Conservation (phyloP, 225 moss, liverwort and hornwort genomes). For the Rhytidiadelphus loreus region DNA sequence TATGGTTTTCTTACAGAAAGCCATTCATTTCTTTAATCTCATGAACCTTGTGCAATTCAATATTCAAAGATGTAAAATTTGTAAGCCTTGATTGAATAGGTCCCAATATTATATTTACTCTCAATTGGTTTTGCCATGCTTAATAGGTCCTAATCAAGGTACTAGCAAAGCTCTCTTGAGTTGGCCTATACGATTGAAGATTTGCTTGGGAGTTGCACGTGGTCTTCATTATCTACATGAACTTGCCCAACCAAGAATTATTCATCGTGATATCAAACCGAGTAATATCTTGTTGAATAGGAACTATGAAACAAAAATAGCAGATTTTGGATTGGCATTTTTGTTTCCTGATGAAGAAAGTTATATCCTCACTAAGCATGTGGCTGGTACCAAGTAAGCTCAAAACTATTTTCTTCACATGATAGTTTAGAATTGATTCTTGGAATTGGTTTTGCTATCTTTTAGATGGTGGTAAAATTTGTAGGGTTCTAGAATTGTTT, state of each 20-base stretch:
- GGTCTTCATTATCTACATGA: background rate
- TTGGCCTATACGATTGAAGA: conserved; percentile 3
- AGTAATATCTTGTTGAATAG: background rate
- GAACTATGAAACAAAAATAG: background rate
- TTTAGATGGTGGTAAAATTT: rapidly evolving
- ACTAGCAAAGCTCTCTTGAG: background rate
- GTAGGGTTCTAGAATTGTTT: rapidly evolving
- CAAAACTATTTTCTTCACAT: no score
- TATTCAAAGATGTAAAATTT: background rate
- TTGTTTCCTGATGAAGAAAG: conserved; percentile 8
- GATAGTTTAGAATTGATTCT: no score
- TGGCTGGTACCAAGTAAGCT: conserved; percentile 19
- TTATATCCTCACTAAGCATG: background rate
- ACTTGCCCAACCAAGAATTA: background rate
- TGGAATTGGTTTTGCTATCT: background rate
- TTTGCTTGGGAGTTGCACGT: conserved; percentile 14
- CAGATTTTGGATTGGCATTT: conserved; percentile 13
- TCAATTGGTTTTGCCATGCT: background rate
- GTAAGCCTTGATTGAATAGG: background rate
- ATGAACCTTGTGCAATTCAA: background rate
- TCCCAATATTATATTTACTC: background rate
- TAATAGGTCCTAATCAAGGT: background rate
- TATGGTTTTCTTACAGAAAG: no score
- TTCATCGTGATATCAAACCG: background rate
- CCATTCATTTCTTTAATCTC: rapidly evolving